Conservation (phyloP, 805 yeast species). For the Myxozyma lipomycoides region DNA sequence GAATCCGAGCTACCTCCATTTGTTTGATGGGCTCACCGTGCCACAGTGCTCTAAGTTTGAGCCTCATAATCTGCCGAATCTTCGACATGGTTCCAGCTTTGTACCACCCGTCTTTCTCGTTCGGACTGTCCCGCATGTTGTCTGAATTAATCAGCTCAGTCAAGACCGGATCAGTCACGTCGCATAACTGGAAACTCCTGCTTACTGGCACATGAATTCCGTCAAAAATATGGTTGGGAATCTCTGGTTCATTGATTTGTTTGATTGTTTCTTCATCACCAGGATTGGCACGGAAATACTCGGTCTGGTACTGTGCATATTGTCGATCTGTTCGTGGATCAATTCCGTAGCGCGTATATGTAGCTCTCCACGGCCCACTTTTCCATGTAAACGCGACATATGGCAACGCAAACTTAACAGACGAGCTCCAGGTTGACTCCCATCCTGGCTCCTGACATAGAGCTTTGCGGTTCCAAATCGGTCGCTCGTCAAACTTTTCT, state of each 20-base stretch:
- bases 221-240: slow-evolving; percentile 55
- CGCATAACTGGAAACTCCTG: slow-evolving; percentile 73
- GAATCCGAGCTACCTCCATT: slow-evolving; percentile 21
- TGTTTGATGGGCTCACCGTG: slow-evolving; percentile 12
- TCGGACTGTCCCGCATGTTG: slow-evolving; percentile 44
- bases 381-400: slow-evolving; percentile 75
- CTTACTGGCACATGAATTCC: slow-evolving; percentile 67
- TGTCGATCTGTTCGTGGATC: slow-evolving; percentile 61
- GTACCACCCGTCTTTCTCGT: slow-evolving; percentile 78
- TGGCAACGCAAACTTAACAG: slow-evolving; percentile 74
- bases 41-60: slow-evolving; percentile 57
- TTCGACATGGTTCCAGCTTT: slow-evolving; percentile 56
- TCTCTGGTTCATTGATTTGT: slow-evolving; percentile 27
- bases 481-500: slow-evolving; percentile 60
- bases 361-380: slow-evolving; percentile 93
- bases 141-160: slow-evolving; percentile 42
- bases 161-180: slow-evolving; percentile 65
- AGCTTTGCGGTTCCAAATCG: slow-evolving; percentile 82
- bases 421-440: slow-evolving; percentile 33
- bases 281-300: slow-evolving; percentile 60
- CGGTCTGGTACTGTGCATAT: slow-evolving; percentile 73
- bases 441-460: slow-evolving; percentile 37
- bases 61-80: slow-evolving; percentile 64
- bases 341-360: slow-evolving; percentile 71
- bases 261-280: slow-evolving; percentile 15